Evolutionary conservation across 2,329 filamentous ascomycete species (phyloP), one percentile per base, ranked within the genome.

Genomic region (Pyrenochaeta sp.): DNA sequence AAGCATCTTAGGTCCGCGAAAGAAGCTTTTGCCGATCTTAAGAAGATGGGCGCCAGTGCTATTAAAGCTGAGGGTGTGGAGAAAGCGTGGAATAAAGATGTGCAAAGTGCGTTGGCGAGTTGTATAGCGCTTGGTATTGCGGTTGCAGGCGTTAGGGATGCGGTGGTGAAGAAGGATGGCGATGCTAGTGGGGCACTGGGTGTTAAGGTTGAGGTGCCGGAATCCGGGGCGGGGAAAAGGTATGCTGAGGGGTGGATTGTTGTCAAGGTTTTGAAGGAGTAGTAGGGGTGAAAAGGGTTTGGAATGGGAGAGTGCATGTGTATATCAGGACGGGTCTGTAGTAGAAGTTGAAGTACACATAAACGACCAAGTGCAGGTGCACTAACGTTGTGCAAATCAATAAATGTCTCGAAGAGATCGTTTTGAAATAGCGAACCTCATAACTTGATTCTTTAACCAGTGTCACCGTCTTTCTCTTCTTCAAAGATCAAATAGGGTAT

Each of bases 221-320:
- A 69, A 52, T 65, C 69, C 6, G 78, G 68, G 49, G 69, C 63
- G 47, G 77, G 71, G 39, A 76, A 77, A 64, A 74, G 80, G 65
- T 81, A 80, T 72, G 72, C 77, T 27, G 74, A 75, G 45, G 81
- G 79, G 65, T 84, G 82, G 81, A 67, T 79, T 28, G 78, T 84
- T n/a, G 80, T 77, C 5, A 79, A 75, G 63, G 63, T 83, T 40
- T 47, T 63, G 13, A 72, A 69, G 58, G 49, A 27, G 34, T 68
- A 53, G 42, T 46, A 27, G 24, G 9, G 19, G 42, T 44, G 25
- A 27, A 50, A 24, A 46, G n/a, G 39, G 4, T 8, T n/a, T 28
- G 3, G 15, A 12, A 32, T 13, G 15, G 3, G 24, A 15, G 15
- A 30, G 5, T 43, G 24, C 28, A 44, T 22, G 3, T 36, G 36